Evolutionary conservation across 2,329 filamentous ascomycete species (phyloP).

Genomic region (Neopestalotiopsis sp.): DNA sequence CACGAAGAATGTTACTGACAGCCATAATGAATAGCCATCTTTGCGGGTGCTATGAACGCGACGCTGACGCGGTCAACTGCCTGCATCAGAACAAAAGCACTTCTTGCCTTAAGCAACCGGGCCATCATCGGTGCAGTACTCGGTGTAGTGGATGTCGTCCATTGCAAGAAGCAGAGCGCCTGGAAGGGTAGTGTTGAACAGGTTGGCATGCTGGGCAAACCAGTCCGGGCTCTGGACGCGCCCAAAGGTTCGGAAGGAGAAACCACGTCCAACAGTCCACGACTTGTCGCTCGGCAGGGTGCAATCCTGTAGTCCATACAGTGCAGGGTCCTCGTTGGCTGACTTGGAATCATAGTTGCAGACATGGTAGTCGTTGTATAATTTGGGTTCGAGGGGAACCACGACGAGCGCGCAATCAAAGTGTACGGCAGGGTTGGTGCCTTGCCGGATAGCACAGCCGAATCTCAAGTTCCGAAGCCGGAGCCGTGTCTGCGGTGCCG

Average conservation of each 20-base stretch:
- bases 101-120: background rate
- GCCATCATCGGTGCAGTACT: background rate
- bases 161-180: background rate
- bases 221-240: background rate
- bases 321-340: background rate
- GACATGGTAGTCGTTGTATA: background rate
- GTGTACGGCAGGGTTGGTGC: background rate
- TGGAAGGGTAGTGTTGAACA: background rate
- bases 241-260: constrained; percentile 6
- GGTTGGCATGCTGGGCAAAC: background rate
- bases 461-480: background rate
- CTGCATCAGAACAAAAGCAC: too few species aligned
- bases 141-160: constrained; percentile 1
- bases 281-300: background rate
- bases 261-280: background rate
- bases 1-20: too few species aligned
- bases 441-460: constrained; percentile 4
- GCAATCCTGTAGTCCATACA: background rate
- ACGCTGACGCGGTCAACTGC: too few species aligned
- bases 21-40: too few species aligned
- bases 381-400: background rate
- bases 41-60: too few species aligned
- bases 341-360: background rate
- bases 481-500: background rate
- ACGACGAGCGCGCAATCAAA: constrained; percentile 2